Evolutionary conservation across 1,139 yeast genomes (phyloP).

Genomic region (Sporopachydermia cereana): DNA sequence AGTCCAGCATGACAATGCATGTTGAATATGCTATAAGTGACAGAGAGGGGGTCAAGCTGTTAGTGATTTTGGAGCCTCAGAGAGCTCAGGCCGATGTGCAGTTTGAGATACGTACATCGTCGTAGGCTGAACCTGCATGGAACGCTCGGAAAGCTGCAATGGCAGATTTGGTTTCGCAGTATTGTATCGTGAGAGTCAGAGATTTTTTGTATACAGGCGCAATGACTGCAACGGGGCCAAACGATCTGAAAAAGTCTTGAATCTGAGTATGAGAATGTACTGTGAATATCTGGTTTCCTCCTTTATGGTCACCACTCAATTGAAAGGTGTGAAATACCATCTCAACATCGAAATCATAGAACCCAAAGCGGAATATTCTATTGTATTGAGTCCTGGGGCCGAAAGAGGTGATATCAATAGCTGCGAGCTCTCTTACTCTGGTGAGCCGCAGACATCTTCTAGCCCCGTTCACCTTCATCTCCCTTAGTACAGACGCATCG

Average conservation of each 20-base stretch:
- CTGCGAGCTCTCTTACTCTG: background rate
- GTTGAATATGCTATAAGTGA: too few relatives aligned
- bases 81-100: too few relatives aligned
- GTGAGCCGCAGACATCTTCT: background rate
- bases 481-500: background rate
- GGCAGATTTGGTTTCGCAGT: background rate
- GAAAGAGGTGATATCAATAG: background rate
- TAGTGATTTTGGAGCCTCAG: too few relatives aligned
- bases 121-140: background rate
- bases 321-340: background rate
- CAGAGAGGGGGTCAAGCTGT: too few relatives aligned
- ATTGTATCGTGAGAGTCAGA: background rate
- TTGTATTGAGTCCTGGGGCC: slow-evolving; percentile 1
- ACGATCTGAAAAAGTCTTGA: background rate
- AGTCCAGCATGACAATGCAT: too few relatives aligned
- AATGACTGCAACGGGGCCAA: background rate
- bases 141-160: background rate
- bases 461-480: background rate
- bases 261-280: background rate
- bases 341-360: background rate
- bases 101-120: too few relatives aligned
- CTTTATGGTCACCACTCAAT: background rate
- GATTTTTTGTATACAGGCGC: background rate
- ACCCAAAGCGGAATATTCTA: background rate
- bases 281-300: background rate